Percentiles rank a stretch among this genome's conserved stretches.
These are phyloP conservation scores for Metarhizium brunneum DNA, from an alignment of 2,329 filamentous ascomycete species.

Conservation along the genomic window DNA sequence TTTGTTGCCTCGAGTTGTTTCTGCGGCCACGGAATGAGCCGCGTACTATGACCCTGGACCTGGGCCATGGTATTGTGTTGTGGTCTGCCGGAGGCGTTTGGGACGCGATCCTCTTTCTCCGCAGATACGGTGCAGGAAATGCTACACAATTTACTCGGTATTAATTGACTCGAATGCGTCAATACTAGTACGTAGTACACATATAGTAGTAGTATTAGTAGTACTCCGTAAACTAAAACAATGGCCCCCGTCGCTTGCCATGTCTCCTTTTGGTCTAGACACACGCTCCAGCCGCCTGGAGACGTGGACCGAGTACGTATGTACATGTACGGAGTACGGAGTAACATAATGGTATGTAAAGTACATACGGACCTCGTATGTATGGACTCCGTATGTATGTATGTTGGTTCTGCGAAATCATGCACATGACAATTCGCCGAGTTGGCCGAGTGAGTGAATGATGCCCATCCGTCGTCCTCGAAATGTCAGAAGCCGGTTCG, in stretches of 20 bases:
- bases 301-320: background rate
- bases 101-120: too few species aligned
- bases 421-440: background rate
- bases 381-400: background rate
- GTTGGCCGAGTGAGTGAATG: background rate
- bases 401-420: background rate
- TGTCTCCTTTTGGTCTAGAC: background rate
- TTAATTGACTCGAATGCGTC: too few species aligned
- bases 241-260: background rate
- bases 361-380: background rate
- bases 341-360: background rate
- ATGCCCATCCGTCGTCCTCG: too few species aligned
- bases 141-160: too few species aligned
- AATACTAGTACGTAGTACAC: background rate
- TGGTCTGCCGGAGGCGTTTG: too few species aligned
- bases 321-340: background rate
- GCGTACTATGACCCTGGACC: too few species aligned
- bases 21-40: too few species aligned
- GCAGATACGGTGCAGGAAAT: too few species aligned
- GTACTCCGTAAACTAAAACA: background rate
- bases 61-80: too few species aligned
- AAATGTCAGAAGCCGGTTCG: background rate
- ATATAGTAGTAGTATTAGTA: background rate
- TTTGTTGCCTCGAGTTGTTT: too few species aligned
- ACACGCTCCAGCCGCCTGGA: background rate